phyloP scores from a whole-genome alignment of 2,329 filamentous ascomycete species.

The Alternaria arborescens region DNA sequence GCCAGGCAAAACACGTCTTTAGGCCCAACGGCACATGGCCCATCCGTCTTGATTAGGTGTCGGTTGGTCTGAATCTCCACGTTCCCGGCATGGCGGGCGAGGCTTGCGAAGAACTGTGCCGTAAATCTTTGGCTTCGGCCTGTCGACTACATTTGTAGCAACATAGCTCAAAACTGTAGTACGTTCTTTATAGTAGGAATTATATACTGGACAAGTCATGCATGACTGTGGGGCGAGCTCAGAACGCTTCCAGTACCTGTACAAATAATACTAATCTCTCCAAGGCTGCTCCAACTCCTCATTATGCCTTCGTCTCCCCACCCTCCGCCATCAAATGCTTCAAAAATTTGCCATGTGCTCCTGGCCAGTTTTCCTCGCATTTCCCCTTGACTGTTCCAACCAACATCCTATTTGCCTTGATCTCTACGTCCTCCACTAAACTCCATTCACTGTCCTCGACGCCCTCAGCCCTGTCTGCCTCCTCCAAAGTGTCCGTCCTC shows the following conservation, averaged over 20 bases:
- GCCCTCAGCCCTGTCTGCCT: slow-evolving; percentile 15
- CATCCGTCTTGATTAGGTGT: neutral
- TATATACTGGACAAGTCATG: neutral
- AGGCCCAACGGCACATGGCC: slow-evolving; percentile 18
- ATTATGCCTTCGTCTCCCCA: neutral
- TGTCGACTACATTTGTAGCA: neutral
- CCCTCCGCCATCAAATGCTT: slow-evolving; percentile 27
- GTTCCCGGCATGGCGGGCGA: neutral
- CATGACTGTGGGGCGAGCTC: neutral
- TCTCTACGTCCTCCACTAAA: slow-evolving; percentile 50
- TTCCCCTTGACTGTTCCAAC: slow-evolving; percentile 49
- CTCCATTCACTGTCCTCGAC: slow-evolving; percentile 38
- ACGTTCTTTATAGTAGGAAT: neutral
- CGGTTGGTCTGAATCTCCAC: slow-evolving; percentile 1
- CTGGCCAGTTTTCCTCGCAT: slow-evolving; percentile 49
- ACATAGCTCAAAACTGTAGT: neutral
- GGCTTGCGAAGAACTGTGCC: neutral
- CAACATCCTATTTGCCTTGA: slow-evolving; percentile 43
- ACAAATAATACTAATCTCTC: neutral
- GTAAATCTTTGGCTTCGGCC: neutral
- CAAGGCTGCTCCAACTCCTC: neutral
- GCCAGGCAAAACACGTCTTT: slow-evolving; percentile 7
- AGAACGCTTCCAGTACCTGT: neutral
- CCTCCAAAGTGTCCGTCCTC: slow-evolving; percentile 27
- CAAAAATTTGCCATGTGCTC: slow-evolving; percentile 43